These are phyloP conservation scores for Fusarium sp. DNA, from an alignment of 2,329 filamentous ascomycete genomes.

Conservation along the genomic window DNA sequence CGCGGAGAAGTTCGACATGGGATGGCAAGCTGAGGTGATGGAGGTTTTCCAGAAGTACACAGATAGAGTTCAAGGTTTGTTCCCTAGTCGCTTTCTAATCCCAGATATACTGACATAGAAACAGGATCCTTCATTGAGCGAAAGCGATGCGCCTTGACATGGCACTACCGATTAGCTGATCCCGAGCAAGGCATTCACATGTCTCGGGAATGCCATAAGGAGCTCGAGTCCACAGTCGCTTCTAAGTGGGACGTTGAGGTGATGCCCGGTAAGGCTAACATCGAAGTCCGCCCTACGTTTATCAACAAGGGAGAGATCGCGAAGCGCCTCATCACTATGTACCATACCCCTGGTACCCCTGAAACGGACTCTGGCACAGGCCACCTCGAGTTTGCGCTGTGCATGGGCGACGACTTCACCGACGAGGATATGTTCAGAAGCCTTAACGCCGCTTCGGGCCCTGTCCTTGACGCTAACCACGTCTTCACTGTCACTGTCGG, in stretches of 20 bases:
- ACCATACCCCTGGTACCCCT: conserved; percentile 65
- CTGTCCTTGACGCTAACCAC: conserved; percentile 68
- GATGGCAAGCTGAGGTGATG: conserved; percentile 89
- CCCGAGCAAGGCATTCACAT: conserved; percentile 86
- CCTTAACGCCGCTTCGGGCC: conserved; percentile 70
- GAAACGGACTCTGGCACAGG: conserved; percentile 61
- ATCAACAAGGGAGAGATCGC: conserved; percentile 99
- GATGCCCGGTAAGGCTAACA: conserved; percentile 95
- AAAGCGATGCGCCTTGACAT: conserved; percentile 93
- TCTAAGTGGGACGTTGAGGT: conserved; percentile 92
- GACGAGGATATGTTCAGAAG: conserved; percentile 98
- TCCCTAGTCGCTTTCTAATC: too few species aligned
- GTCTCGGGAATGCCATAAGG: conserved; percentile 82
- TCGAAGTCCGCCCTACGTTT: conserved; percentile 95
- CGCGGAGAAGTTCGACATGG: conserved; percentile 88
- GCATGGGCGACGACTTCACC: conserved; percentile 94
- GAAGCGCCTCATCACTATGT: conserved; percentile 82
- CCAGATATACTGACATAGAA: conserved; percentile 14
- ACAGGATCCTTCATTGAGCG: conserved; percentile 90
- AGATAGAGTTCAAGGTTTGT: conserved; percentile 82
- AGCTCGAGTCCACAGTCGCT: conserved; percentile 80
- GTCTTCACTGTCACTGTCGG: conserved; percentile 94
- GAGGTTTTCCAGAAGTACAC: conserved; percentile 90
- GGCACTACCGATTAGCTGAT: conserved; percentile 95
- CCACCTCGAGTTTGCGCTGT: conserved; percentile 86